Conservation (phyloP, 225 moss, liverwort and hornwort species). For the Anthoceros angustus region DNA sequence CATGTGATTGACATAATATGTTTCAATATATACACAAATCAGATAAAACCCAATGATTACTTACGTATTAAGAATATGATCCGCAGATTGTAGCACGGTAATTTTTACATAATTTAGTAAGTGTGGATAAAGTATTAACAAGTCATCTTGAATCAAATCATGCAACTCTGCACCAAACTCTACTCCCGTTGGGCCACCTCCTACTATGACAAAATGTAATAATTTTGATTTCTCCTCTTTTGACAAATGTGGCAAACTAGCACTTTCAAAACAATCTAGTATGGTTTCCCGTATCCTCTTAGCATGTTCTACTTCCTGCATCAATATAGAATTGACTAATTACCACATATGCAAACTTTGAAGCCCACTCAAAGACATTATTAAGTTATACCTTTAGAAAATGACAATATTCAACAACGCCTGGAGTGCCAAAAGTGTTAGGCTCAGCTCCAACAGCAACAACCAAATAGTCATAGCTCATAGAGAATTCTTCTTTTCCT, state of each 20-base stretch:
- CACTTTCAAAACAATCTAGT: slow-evolving; percentile 92
- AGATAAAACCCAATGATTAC: background rate
- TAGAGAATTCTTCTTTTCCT: slow-evolving; percentile 47
- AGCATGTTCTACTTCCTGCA: slow-evolving; percentile 68
- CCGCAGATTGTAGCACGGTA: slow-evolving; percentile 72
- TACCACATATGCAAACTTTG: background rate
- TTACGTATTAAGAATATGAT: slow-evolving; percentile 88
- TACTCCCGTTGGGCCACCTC: slow-evolving; percentile 91
- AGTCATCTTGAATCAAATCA: slow-evolving; percentile 84
- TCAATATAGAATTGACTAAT: background rate
- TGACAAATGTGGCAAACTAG: slow-evolving; percentile 57
- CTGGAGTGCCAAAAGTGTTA: slow-evolving; percentile 81
- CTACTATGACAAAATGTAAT: slow-evolving; percentile 73
- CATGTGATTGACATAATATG: background rate
- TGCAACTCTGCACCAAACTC: slow-evolving; percentile 97
- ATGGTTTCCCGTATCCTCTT: slow-evolving; percentile 74
- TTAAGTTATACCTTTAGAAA: slow-evolving; percentile 44
- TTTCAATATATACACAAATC: background rate
- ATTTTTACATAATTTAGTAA: slow-evolving; percentile 32
- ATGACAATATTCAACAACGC: slow-evolving; percentile 61
- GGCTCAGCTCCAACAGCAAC: slow-evolving; percentile 69
- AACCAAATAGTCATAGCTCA: slow-evolving; percentile 76
- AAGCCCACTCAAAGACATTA: background rate
- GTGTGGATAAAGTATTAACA: slow-evolving; percentile 45
- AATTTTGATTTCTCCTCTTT: slow-evolving; percentile 43